Evolutionary conservation across 2,329 filamentous ascomycete species (phyloP), one percentile per base, ranked within the genome.

Genomic region (Botryotinia narcissicola): DNA sequence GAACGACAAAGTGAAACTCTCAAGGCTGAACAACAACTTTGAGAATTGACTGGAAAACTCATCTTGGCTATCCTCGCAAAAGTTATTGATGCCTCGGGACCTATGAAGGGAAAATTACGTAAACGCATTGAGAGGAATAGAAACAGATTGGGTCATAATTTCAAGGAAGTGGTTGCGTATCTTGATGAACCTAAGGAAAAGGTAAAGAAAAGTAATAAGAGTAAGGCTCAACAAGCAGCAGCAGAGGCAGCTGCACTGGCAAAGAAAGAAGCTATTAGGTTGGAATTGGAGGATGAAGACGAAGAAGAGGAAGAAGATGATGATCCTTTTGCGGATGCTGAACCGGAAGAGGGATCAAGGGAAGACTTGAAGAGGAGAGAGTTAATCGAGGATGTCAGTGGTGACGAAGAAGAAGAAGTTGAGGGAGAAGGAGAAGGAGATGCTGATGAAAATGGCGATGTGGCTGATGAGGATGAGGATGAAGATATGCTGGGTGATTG

Each of bases 11-110:
- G 90, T 66, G 87, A 88, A 57, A 89, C 90, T 73, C 87, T 98
- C 48, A 87, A 95, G 74, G 90, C 94, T 0, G 96, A 98, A 82
- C 92, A 95, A 80, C 89, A 91, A 32, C 87, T 98, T 0, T 98
- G 95, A 82, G 92, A 95, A 78, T 86, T 98, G 40, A 91, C 95
- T 0, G 92, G 90, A 75, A 97, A 96, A 81, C 89, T 97, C 61
- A 92, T 98, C 54, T 88, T 97, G 60, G 92, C 91, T 20, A 90
- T 97, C 35, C 85, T 92, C 16, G 93, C 91, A 32, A 90, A 90
- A 71, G 89, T 94, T 59, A 85, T 98, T 69, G 94, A 97, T 80
- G 84, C 86, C 60, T 85, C 84, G 1, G 89, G 88, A 10, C 83
- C 87, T 18, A 84, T 88, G 44, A 87, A 87, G 14, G 90, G 89